Base-by-base conservation (phyloP, 352 stramenopile species). In the Globisporangium paroecandrum region DNA sequence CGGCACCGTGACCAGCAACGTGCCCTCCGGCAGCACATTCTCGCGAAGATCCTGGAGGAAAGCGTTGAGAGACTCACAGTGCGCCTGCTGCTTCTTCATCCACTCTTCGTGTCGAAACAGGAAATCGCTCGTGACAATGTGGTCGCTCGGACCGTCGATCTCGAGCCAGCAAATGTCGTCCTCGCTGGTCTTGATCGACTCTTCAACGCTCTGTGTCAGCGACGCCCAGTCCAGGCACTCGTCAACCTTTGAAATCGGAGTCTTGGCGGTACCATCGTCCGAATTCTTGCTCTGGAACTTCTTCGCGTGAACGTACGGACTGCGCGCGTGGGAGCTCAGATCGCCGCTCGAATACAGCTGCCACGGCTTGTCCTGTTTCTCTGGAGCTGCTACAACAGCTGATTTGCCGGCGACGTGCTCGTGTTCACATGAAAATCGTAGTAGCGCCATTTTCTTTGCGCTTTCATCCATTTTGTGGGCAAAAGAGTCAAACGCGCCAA, bases 91-190 rank as follows among this genome's bases (percentile, higher is more conserved):
- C 20, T 76, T 63, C 24, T 75, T 67, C 82, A 93, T 93, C 85
- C 85, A 95, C 20, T 70, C 57, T 18, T 85, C 79, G 59, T 91
- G 83, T 22, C 79, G 75, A 20, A 70, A 73, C 12, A 94, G 72
- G 38, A 94, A 95, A 57, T 90, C 73, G 38, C 83, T 82, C 36
- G 75, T 76, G 29, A 73, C 55, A 8, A 69, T 57, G 43, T 71
- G 64, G 20, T 69, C 71, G 29, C 70, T 83, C 12, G 77, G 66
- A 27, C 81, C 75, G 60, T 92, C 82, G 36, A 94, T 79, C 67
- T 95, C 85, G 3, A 93, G 47, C 87, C 87, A 95, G 51, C 81
- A 89, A 2, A 95, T 57, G 59, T 89, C 82, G 22, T 89, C 75
- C 1, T 58, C 69, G 15, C 22, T 64, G 47, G 13, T 49, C 25